phyloP scores from a whole-genome alignment of 1,284 basidiomycete species.

The Porodaedalea pini region DNA sequence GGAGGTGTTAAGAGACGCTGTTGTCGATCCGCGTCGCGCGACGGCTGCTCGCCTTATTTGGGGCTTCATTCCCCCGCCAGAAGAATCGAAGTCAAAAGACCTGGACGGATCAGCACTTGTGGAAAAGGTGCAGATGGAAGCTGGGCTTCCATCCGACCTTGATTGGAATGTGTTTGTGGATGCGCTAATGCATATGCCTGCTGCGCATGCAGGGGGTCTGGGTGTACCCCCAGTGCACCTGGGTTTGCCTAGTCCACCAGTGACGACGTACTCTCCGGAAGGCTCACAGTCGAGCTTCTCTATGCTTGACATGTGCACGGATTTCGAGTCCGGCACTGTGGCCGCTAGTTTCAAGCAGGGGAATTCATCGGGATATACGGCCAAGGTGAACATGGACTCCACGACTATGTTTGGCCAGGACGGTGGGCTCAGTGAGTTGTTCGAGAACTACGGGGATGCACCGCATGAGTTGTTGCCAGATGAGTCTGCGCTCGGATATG shows the following conservation, averaged over 20 bases:
- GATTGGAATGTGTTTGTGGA: constrained; percentile 10
- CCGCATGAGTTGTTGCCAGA: background rate
- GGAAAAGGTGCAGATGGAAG: background rate
- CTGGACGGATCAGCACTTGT: background rate
- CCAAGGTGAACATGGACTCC: background rate
- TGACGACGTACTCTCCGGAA: background rate
- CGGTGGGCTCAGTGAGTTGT: background rate
- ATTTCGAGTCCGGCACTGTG: background rate
- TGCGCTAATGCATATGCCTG: background rate
- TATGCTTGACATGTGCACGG: background rate
- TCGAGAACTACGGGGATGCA: background rate
- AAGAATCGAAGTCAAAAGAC: background rate
- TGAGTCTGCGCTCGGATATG: background rate
- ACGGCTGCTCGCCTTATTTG: constrained; percentile 3
- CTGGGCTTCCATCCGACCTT: constrained; percentile 1
- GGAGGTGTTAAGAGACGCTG: background rate
- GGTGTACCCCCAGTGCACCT: background rate
- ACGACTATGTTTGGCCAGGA: background rate
- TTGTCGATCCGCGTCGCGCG: background rate
- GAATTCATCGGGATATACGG: background rate
- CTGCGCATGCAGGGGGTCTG: background rate
- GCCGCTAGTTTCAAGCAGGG: no score
- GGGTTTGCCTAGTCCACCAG: background rate
- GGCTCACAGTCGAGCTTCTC: background rate
- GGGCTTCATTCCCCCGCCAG: background rate